Percentiles rank a stretch among this genome's conserved stretches.
phyloP scores from a whole-genome alignment of 495 filamentous ascomycete genomes.

The Penicillium angulare region DNA sequence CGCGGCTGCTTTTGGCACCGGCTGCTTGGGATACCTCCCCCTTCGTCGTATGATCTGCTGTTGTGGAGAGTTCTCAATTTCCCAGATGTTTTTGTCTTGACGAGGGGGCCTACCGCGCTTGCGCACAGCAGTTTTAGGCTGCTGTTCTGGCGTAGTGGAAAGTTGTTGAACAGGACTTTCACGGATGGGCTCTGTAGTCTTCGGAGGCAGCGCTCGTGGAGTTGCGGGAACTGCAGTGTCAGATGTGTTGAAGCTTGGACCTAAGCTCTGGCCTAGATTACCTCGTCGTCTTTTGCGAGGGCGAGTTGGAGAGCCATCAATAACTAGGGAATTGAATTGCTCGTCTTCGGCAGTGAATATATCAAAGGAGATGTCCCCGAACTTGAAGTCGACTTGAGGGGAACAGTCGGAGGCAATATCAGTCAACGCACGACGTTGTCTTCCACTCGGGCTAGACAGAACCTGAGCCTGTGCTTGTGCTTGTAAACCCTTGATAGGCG shows the following conservation, averaged over 20 bases:
- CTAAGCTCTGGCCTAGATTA: slow-evolving; percentile 24
- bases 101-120: slow-evolving; percentile 25
- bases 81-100: slow-evolving; percentile 36
- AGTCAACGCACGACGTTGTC: slow-evolving; percentile 41
- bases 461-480: slow-evolving; percentile 27
- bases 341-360: slow-evolving; percentile 44
- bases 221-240: slow-evolving; percentile 35
- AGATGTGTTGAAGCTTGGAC: slow-evolving; percentile 27
- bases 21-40: slow-evolving; percentile 15
- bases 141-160: slow-evolving; percentile 2
- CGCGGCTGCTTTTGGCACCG: slow-evolving; percentile 9
- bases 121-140: slow-evolving; percentile 12
- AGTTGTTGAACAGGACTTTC: slow-evolving; percentile 11
- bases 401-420: slow-evolving; percentile 48
- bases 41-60: slow-evolving; percentile 22
- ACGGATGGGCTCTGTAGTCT: slow-evolving; percentile 14
- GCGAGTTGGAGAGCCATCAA: slow-evolving; percentile 35
- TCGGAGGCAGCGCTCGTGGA: slow-evolving; percentile 22
- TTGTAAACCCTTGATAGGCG: slow-evolving; percentile 30
- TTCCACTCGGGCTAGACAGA: slow-evolving; percentile 42
- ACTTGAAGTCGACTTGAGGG: slow-evolving; percentile 31
- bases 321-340: slow-evolving; percentile 36
- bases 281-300: slow-evolving; percentile 41
- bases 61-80: slow-evolving; percentile 36
- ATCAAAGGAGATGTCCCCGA: slow-evolving; percentile 40